Evolutionary conservation across 495 filamentous ascomycete genomes (phyloP).

Genomic region (Apodospora peruviana): DNA sequence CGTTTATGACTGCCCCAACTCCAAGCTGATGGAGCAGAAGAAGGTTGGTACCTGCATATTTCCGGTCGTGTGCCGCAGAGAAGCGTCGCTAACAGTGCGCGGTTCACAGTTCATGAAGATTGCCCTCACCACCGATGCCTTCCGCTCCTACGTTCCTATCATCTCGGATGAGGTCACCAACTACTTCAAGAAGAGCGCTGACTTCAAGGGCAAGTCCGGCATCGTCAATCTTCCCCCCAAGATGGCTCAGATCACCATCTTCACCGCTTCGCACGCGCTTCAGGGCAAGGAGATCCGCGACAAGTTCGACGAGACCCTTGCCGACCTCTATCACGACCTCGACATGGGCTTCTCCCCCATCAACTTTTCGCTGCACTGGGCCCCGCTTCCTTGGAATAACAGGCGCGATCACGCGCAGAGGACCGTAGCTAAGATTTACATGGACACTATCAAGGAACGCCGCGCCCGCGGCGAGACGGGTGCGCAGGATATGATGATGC

Average conservation of each 20-base stretch:
- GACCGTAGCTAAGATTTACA: slow-evolving; percentile 71
- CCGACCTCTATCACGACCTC: slow-evolving; percentile 73
- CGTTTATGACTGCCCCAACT: slow-evolving; percentile 82
- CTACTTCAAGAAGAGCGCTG: slow-evolving; percentile 58
- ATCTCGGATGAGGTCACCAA: slow-evolving; percentile 69
- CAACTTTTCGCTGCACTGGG: slow-evolving; percentile 84
- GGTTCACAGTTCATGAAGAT: slow-evolving; percentile 72
- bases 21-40: slow-evolving; percentile 53
- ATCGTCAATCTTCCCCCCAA: slow-evolving; percentile 57
- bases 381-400: slow-evolving; percentile 78
- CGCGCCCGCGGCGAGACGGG: slow-evolving; percentile 43
- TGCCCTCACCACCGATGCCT: slow-evolving; percentile 70
- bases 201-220: slow-evolving; percentile 64
- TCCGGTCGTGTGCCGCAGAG: background rate
- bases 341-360: slow-evolving; percentile 79
- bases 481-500: slow-evolving; percentile 73
- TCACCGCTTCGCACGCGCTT: slow-evolving; percentile 72
- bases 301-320: slow-evolving; percentile 67
- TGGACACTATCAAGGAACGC: slow-evolving; percentile 66
- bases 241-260: slow-evolving; percentile 83
- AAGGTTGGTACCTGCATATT: slow-evolving; percentile 20
- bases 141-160: slow-evolving; percentile 71
- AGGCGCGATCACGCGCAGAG: slow-evolving; percentile 69
- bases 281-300: slow-evolving; percentile 77
- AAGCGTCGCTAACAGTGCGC: slow-evolving; percentile 1